Conservation (phyloP, 768 basidiomycete genomes). For the Krasilnikovozyma curviuscula region DNA sequence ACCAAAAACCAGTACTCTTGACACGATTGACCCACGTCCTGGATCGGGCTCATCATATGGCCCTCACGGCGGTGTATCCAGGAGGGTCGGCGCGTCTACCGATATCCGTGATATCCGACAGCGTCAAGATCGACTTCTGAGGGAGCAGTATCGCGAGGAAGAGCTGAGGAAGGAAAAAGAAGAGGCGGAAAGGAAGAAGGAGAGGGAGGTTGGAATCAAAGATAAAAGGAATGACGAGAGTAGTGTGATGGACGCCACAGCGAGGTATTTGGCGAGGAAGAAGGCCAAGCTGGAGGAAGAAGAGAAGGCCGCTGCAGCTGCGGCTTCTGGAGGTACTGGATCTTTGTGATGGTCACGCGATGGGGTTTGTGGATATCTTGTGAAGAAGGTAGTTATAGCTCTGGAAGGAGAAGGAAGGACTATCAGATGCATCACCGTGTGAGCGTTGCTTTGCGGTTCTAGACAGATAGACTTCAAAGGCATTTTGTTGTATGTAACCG, state of each 20-base stretch:
- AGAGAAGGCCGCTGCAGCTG: too few relatives aligned
- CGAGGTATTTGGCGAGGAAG: conserved; percentile 62
- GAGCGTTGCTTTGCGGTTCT: too few relatives aligned
- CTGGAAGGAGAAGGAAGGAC: too few relatives aligned
- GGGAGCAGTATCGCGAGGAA: conserved; percentile 59
- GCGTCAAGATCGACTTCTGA: conserved; percentile 57
- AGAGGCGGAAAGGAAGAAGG: conserved; percentile 37
- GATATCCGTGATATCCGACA: conserved; percentile 63
- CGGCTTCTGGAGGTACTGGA: too few relatives aligned
- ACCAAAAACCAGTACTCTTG: conserved; percentile 33
- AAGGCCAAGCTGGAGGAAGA: conserved; percentile 46
- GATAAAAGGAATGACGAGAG: conserved; percentile 54
- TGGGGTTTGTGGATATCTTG: too few relatives aligned
- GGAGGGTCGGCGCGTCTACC: conserved; percentile 66
- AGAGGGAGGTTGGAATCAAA: conserved; percentile 22
- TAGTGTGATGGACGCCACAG: conserved; percentile 53
- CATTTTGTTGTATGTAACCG: too few relatives aligned
- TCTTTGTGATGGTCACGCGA: too few relatives aligned
- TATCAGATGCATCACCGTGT: too few relatives aligned
- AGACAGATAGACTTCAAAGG: too few relatives aligned
- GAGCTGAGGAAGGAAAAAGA: conserved; percentile 38
- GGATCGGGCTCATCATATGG: conserved; percentile 1
- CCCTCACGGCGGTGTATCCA: conserved; percentile 22
- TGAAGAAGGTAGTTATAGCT: too few relatives aligned
- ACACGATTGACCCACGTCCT: conserved; percentile 22